Evolutionary conservation across 2,329 filamentous ascomycete species (phyloP), one percentile per base, ranked within the genome.

Genomic region (Byssochlamys sp.): DNA sequence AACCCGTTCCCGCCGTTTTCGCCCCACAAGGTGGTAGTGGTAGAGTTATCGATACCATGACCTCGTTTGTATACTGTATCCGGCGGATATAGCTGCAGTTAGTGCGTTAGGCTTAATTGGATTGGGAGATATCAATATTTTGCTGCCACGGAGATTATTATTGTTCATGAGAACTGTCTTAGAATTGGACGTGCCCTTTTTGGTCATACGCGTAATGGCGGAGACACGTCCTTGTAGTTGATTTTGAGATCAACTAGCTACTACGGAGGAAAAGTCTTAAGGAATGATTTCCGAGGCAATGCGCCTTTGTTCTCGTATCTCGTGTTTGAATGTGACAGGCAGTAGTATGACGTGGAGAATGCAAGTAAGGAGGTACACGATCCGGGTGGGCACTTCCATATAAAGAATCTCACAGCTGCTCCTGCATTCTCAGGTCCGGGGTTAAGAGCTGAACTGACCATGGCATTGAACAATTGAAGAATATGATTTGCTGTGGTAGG

Each of bases 261-360:
- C 35, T 19, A 19, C 39, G 14, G n/a, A 45, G 39, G n/a, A 45
- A 19, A 45, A 7, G 29, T 10, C 9, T 45, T 45, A n/a, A 10
- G 39, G 39, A 14, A 24, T 19, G n/a, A 19, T 45, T 45, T 4
- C 14, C 6, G 39, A n/a, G 19, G 49, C 24, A 26, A 51, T 28
- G 49, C 12, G 10, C 49, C 25, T 11, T 51, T 26, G 12, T 26
- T 7, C 24, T 51, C 49, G 4, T 12, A 51, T 12, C 25, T 51
- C 49, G 49, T 51, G 49, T 51, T 51, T 51, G 25, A 51, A 51
- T n/a, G 27, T 51, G 49, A 51, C 49, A 51, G 49, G 49, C 49
- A 51, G 49, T 28, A 28, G 25, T 28, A 26, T 51, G 24, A 26
- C 12, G 49, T 51, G 49, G 49, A 28, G 25, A 26, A 51, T 26